A percentile compares a stretch with the other conserved stretches of the same genome.
Evolutionary conservation across 1,284 basidiomycete genomes (phyloP).

Genomic region (Coniferiporia sulphurascens): DNA sequence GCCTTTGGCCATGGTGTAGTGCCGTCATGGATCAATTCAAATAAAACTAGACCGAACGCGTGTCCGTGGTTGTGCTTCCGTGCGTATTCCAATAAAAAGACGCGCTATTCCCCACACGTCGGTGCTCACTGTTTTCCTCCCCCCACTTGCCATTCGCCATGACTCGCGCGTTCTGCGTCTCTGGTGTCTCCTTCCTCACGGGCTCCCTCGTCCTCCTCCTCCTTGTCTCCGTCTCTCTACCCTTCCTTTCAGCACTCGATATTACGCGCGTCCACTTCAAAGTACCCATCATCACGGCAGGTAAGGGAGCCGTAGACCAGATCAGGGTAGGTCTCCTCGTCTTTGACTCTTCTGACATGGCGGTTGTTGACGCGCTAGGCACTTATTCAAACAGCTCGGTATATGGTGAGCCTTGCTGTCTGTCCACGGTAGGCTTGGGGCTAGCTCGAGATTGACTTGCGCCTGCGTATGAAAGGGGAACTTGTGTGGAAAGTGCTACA

Average conservation of each 20-base stretch:
- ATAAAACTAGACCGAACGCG: too few species aligned
- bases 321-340: conserved; percentile 45
- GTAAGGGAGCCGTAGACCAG: conserved; percentile 33
- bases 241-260: conserved; percentile 59
- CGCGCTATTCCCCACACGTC: too few species aligned
- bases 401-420: not conserved
- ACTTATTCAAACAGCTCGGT: not conserved
- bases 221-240: conserved; percentile 66
- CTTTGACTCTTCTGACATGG: not conserved
- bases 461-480: not conserved
- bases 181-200: conserved; percentile 41
- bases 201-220: conserved; percentile 60
- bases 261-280: conserved; percentile 52
- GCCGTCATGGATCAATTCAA: too few species aligned
- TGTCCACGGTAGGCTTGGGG: not conserved
- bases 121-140: too few species aligned
- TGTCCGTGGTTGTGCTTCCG: too few species aligned
- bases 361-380: not conserved
- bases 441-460: not conserved
- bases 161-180: not conserved
- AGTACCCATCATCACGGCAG: conserved; percentile 28
- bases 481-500: not conserved
- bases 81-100: too few species aligned
- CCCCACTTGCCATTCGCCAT: not conserved
- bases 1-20: too few species aligned